phyloP scores from a whole-genome alignment of 2,329 filamentous ascomycete genomes.

The Aspergillus phoenicis region DNA sequence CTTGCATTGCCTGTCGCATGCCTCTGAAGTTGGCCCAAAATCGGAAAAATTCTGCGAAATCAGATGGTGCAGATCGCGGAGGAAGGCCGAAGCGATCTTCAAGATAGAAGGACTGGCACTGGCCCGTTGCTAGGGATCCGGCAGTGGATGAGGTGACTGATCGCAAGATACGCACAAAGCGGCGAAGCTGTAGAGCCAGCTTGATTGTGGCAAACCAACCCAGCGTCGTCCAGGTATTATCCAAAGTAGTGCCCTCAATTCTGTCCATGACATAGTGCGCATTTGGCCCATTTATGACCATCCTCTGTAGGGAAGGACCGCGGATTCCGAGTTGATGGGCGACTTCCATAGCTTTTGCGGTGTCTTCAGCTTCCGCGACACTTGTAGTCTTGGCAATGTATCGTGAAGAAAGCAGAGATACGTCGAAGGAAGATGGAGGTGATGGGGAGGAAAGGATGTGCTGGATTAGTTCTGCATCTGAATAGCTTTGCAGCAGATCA shows the following conservation, averaged over 20 bases:
- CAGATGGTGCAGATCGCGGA: slow-evolving; percentile 14
- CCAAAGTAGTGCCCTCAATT: slow-evolving; percentile 23
- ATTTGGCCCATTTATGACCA: slow-evolving; percentile 13
- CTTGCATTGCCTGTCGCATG: slow-evolving; percentile 18
- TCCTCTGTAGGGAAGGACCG: slow-evolving; percentile 17
- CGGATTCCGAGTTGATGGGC: slow-evolving; percentile 25
- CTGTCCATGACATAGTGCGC: slow-evolving; percentile 25
- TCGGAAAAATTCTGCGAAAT: slow-evolving; percentile 21
- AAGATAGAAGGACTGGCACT: slow-evolving; percentile 24
- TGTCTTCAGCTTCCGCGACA: slow-evolving; percentile 17
- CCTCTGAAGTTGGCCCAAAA: slow-evolving; percentile 27
- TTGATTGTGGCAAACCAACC: slow-evolving; percentile 24
- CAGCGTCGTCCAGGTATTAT: slow-evolving; percentile 22
- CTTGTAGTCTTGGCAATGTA: slow-evolving; percentile 18
- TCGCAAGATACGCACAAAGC: slow-evolving; percentile 21
- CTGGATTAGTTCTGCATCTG: not conserved
- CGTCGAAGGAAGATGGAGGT: not conserved
- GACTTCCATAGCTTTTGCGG: slow-evolving; percentile 18
- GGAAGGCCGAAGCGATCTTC: slow-evolving; percentile 27
- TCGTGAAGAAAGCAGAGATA: not conserved
- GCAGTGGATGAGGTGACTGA: slow-evolving; percentile 24
- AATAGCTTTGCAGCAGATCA: not conserved
- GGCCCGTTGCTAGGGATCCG: slow-evolving; percentile 22
- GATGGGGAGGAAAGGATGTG: not conserved
- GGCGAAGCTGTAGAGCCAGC: slow-evolving; percentile 25